Evolutionary conservation across 1,139 yeast species (phyloP), one percentile per base, ranked within the genome.

Genomic region (Candida sp.): DNA sequence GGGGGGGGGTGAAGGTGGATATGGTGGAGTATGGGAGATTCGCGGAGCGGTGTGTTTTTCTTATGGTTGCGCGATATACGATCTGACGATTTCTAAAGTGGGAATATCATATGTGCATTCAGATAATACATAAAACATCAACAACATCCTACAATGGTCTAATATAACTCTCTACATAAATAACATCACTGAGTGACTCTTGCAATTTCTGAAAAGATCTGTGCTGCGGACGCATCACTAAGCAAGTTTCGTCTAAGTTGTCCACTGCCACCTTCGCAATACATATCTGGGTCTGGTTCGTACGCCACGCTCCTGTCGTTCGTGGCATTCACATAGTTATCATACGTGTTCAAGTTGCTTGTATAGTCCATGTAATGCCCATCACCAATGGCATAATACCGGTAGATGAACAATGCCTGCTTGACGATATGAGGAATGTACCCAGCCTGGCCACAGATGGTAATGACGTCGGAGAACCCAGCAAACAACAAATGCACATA

Each of bases 161-260:
- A 17, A 17, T 17, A 17, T 17, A 17, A 17, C 17, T 17, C 17
- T 17, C 17, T 17, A 17, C 17, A 17, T 17, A 17, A 32, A 32
- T 32, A 32, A 33, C 17, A 27, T 12, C 27, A 25, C 26, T 25
- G n/a, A 26, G 23, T 23, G 12, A 42, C 35, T 49, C 61, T 52
- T 26, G 31, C 31, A 27, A 54, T 38, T 38, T 48, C 63, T 50
- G 62, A 60, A 35, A 63, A 62, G 2, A 67, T 59, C 53, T 67
- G 70, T 2, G 70, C 69, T n/a, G 62, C 67, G 26, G 70, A 61
- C 4, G 62, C 67, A 51, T 66, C 60, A 47, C 57, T 61, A 56
- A 67, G 52, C 37, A 67, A 60, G n/a, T 60, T 52, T 42, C 58
- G 55, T 32, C 49, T 53, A 8, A 58, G 54, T 11, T 54, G 50